Evolutionary conservation across 176 grass and related monocot genomes (phyloP).

Genomic region (Thinopyrum elongatum): DNA sequence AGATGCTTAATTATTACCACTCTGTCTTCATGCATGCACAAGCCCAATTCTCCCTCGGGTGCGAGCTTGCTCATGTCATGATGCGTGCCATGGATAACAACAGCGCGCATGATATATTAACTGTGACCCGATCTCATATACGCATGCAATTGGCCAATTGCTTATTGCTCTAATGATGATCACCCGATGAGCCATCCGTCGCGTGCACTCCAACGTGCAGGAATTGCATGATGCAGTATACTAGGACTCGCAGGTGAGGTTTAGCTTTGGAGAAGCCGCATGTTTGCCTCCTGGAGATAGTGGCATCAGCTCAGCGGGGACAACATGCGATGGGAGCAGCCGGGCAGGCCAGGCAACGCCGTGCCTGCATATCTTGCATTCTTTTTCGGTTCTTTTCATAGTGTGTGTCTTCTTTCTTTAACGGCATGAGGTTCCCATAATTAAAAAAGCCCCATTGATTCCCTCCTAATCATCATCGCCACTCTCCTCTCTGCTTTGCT

Average conservation of each 20-base stretch:
- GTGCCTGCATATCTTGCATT: neutral
- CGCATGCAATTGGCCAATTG: neutral
- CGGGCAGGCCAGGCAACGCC: no score
- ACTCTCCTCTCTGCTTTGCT: constrained; percentile 29
- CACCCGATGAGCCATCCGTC: neutral
- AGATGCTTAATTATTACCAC: neutral
- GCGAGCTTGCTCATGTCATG: neutral
- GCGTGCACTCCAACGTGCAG: neutral
- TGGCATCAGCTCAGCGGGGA: no score
- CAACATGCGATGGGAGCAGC: no score
- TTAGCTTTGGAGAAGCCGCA: constrained; percentile 27
- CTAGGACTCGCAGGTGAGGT: neutral
- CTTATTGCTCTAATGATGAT: no score
- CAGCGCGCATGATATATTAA: neutral
- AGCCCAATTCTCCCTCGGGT: neutral
- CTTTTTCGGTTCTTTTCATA: neutral
- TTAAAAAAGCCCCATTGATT: constrained; percentile 45
- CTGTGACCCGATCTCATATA: neutral
- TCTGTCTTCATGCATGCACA: no score
- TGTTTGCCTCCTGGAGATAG: constrained; percentile 38
- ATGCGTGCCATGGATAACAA: neutral
- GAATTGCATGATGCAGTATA: constrained; percentile 4
- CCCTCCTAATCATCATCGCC: constrained; percentile 66
- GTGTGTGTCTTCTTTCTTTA: constrained; percentile 37
- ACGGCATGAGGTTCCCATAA: constrained; percentile 52